A percentile compares a stretch with the other conserved stretches of the same genome.
Conservation (phyloP, 192 early-diverging fungal genomes). For the Podila clonocystis region DNA sequence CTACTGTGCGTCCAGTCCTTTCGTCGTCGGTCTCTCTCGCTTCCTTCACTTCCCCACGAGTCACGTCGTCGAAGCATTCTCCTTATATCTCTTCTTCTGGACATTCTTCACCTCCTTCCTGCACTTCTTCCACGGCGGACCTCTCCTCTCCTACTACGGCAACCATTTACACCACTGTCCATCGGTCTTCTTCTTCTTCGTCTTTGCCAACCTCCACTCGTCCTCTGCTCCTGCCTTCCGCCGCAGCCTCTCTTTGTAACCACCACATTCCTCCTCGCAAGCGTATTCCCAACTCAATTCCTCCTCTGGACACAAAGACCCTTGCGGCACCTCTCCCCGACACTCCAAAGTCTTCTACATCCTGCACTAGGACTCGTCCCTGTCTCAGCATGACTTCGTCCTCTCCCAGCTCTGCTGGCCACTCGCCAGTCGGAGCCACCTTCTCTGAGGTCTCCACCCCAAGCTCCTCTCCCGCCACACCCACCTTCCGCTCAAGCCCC, state of each 20-base stretch:
- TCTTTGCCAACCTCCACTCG: background rate
- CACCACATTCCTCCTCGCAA: slow-evolving; percentile 1
- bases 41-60: background rate
- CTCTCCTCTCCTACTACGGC: slow-evolving; percentile 9
- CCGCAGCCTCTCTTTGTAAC: slow-evolving; percentile 3
- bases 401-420: slow-evolving; percentile 22
- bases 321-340: slow-evolving; percentile 18
- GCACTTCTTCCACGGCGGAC: background rate
- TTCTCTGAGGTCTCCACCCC: slow-evolving; percentile 10
- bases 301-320: slow-evolving; percentile 16
- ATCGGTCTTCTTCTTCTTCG: slow-evolving; percentile 2
- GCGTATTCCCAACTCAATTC: slow-evolving; percentile 7
- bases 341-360: background rate
- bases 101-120: slow-evolving; percentile 14
- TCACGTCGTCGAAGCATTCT: too few species aligned
- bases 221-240: slow-evolving; percentile 13
- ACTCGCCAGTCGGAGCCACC: background rate
- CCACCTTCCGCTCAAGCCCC: slow-evolving; percentile 3
- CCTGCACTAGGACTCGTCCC: background rate
- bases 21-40: slow-evolving; percentile 9
- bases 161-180: background rate
- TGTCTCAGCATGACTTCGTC: slow-evolving; percentile 15
- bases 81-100: slow-evolving; percentile 16
- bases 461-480: slow-evolving; percentile 3
- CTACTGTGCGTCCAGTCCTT: background rate